Base-by-base conservation (phyloP, 495 filamentous ascomycete species). In the Zalerion maritima region DNA sequence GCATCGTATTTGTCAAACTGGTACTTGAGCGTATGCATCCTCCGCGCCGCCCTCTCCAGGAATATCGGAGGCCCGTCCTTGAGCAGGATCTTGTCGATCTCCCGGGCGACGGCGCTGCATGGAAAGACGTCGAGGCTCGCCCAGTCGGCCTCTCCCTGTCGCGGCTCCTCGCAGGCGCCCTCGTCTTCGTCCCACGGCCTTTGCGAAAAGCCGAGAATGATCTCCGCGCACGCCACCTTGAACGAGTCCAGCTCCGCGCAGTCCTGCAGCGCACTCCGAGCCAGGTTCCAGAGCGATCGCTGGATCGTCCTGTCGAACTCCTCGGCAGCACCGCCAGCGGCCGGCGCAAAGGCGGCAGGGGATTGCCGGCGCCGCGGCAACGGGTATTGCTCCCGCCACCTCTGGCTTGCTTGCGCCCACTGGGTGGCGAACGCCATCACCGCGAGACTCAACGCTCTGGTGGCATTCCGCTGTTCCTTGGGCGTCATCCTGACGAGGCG, bases 341-440 rank as follows among this genome's bases (percentile, higher is more conserved):
- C 15, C 8, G 35, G 35, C 4, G 43, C 31, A 0, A 39, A 24
- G 34, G 26, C 34, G 11, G n/a, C n/a, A n/a, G n/a, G n/a, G n/a
- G n/a, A n/a, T n/a, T n/a, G n/a, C n/a, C n/a, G n/a, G n/a, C n/a
- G n/a, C n/a, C n/a, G 5, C 14, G 17, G 11, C 14, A 22, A 17
- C 9, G 17, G 31, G 14, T 23, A 19, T 3, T 19, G 29, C 2
- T 40, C 42, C 25, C 28, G 46, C 28, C 45, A 37, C n/a, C 39
- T 33, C 29, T 41, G 35, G 14, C 31, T 33, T 12, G 10, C 26
- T 27, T 54, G 54, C 1, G 56, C 35, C 61, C 61, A 66, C 38
- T 66, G 61, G 2, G 55, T 45, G 2, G 60, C 57, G 43, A 64
- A 66, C 4, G 61, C 46, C 36, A 66, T 52, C 21, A 66, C 53